Evolutionary conservation across 306 rosid genomes (phyloP).

Genomic region (Cyamopsis tetragonoloba): DNA sequence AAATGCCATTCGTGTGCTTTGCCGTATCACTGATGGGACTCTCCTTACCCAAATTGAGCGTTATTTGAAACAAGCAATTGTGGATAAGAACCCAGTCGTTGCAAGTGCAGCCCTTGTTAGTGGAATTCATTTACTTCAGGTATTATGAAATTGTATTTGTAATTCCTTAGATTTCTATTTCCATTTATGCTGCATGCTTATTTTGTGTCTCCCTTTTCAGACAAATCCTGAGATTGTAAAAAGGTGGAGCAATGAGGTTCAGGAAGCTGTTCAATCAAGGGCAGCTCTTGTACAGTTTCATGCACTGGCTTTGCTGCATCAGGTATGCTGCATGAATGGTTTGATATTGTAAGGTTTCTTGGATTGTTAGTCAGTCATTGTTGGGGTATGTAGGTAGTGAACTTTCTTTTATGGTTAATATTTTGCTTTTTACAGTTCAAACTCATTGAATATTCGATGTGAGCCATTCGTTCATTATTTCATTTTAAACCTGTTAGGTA

Average conservation of each 20-base stretch:
- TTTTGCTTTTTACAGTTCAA: constrained; percentile 1
- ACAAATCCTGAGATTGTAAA: constrained; percentile 96
- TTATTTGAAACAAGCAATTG: constrained; percentile 94
- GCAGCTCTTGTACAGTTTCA: constrained; percentile 99
- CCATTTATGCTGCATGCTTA: background rate
- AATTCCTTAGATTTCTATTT: constrained; percentile 1
- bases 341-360: constrained; percentile 10
- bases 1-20: constrained; percentile 96
- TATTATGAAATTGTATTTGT: constrained; percentile 18
- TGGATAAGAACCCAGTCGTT: constrained; percentile 97
- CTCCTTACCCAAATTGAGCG: constrained; percentile 97
- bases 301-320: constrained; percentile 90
- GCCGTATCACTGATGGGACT: constrained; percentile 96
- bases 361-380: background rate
- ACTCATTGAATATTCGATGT: background rate
- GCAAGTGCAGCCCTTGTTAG: constrained; percentile 98
- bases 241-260: constrained; percentile 99
- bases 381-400: background rate
- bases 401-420: background rate
- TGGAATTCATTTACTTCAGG: constrained; percentile 98
- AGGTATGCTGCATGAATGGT: constrained; percentile 52
- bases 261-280: constrained; percentile 98
- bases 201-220: constrained; percentile 36
- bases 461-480: background rate
- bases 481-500: background rate